Evolutionary conservation across 2,329 filamentous ascomycete genomes (phyloP), one percentile per base, ranked within the genome.

Genomic region (Trichophyton benhamiae): DNA sequence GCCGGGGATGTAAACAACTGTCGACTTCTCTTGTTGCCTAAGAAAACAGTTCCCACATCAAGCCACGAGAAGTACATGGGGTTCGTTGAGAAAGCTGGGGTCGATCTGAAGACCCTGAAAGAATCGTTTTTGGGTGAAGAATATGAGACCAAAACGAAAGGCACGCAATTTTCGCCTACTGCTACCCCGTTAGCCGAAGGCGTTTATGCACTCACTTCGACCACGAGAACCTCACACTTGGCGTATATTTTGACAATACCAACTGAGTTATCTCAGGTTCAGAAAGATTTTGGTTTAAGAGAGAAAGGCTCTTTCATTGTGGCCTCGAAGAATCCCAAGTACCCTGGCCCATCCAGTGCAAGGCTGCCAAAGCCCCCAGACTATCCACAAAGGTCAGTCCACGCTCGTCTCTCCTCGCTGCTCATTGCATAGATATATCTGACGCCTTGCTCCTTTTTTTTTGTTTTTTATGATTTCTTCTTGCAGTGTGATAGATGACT

Each of bases 141-240:
- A 9, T 91, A 95, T 70, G 79, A 83, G 59, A 95, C 90, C 6
- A 86, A 90, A 75, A 92, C 89, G 0, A 77, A 75, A 1, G 89
- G 89, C 0, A 83, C 82, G 13, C 82, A 88, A 11, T 84, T 87
- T 58, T 80, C 78, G 0, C 85, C 88, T 0, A 83, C 87, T 1
- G 86, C 88, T 0, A 86, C 82, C 0, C 88, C 88, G 0, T 79
- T 91, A n/a, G 91, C 85, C 0, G 90, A 95, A 71, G 91, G 91
- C 0, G 84, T 95, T 0, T 96, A 96, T 67, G 87, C 87, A 0
- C 85, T 96, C 59, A 89, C 87, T 0, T 83, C 82, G 1, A 89
- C 86, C 0, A 84, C 84, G 1, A 78, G 85, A 0, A 83, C 87
- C 57, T 88, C 85, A 1, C 90, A 95, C 67, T 78, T 96, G 7